Evolutionary conservation across 306 rosid genomes (phyloP).

Genomic region (Canavalia gladiata): DNA sequence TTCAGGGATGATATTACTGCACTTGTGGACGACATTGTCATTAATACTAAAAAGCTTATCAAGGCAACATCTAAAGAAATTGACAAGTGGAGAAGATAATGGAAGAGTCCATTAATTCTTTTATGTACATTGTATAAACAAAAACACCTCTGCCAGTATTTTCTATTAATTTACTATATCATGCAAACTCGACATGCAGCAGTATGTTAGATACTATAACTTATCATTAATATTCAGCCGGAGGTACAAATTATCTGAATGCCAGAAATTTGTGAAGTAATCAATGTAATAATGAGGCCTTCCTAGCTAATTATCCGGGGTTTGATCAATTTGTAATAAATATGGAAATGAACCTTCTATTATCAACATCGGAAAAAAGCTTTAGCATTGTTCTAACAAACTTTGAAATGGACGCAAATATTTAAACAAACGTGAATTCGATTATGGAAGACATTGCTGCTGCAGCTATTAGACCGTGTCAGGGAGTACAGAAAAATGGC

Average conservation of each 20-base stretch:
- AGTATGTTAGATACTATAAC: slow-evolving; percentile 6
- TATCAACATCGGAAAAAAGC: background rate
- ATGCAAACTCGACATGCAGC: slow-evolving; percentile 11
- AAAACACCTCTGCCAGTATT: slow-evolving; percentile 11
- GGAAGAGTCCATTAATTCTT: slow-evolving; percentile 28
- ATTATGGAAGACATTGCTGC: background rate
- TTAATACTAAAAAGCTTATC: slow-evolving; percentile 72
- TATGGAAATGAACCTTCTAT: background rate
- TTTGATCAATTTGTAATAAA: background rate
- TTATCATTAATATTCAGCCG: slow-evolving; percentile 15
- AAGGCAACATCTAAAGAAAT: slow-evolving; percentile 73
- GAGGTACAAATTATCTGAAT: background rate
- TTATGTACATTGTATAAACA: slow-evolving; percentile 28
- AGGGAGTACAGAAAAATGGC: background rate
- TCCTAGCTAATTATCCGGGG: background rate
- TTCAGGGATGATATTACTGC: slow-evolving; percentile 76
- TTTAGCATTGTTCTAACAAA: background rate
- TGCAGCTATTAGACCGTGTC: background rate
- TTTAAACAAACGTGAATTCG: background rate
- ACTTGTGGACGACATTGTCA: slow-evolving; percentile 76
- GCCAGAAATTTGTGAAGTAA: slow-evolving; percentile 13
- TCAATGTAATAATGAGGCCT: no score
- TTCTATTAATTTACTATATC: background rate
- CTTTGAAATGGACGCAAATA: background rate
- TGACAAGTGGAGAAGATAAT: slow-evolving; percentile 83